Percentiles rank a stretch among this genome's conserved stretches.
Evolutionary conservation across 306 rosid genomes (phyloP).

Genomic region (Cajanus cajan): DNA sequence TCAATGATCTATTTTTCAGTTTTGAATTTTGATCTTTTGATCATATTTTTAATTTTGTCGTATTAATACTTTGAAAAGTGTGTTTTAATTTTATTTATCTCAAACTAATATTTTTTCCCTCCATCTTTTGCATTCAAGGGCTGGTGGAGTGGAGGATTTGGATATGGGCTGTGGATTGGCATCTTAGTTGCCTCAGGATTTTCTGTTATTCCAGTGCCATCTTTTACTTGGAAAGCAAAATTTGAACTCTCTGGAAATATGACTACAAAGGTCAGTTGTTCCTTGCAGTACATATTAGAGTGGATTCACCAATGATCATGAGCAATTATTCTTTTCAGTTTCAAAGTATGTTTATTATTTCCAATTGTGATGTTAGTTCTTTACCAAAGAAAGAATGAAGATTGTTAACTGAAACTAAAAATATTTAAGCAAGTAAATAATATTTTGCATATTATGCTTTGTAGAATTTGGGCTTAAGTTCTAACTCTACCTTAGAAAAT

Average conservation of each 20-base stretch:
- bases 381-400: neutral
- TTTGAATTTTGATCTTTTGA: neutral
- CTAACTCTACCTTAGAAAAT: neutral
- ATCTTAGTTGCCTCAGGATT: constrained; percentile 78
- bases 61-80: constrained; percentile 2
- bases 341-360: neutral
- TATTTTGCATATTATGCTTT: neutral
- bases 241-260: constrained; percentile 60
- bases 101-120: constrained; percentile 9
- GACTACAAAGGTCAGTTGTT: constrained; percentile 61
- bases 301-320: neutral
- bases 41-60: constrained; percentile 14
- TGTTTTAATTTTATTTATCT: constrained; percentile 14
- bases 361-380: neutral
- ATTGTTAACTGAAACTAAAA: neutral
- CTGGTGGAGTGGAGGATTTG: constrained; percentile 99
- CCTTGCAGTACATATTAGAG: neutral
- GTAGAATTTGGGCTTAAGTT: neutral
- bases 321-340: neutral
- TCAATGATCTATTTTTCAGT: neutral
- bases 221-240: constrained; percentile 70
- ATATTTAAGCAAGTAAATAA: neutral
- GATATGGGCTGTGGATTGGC: constrained; percentile 93
- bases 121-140: constrained; percentile 54
- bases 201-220: constrained; percentile 86